Base-by-base conservation (phyloP, 768 basidiomycete genomes). In the Lyophyllum semitale region DNA sequence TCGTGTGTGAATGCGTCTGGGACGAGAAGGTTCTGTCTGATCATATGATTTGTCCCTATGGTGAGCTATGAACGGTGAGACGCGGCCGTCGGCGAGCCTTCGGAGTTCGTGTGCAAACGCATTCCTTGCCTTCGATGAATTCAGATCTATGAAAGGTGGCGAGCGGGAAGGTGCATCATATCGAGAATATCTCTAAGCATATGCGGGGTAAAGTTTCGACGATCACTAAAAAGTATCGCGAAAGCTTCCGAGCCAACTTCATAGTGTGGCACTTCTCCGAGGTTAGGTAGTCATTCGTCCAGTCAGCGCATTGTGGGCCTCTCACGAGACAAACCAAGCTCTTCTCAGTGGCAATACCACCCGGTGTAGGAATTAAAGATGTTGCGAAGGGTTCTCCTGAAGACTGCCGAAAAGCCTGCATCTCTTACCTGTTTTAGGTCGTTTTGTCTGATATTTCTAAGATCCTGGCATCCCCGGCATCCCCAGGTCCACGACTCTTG, bases 291-390 rank as follows among this genome's bases (percentile, higher is more conserved):
- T 18, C 44, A 38, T 54, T 46, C 49, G 35, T 60, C 46, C 18
- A 54, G 44, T 18, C 23, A 27, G 12, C 23, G 15, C 17, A 35
- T 30, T 22, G 27, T 35, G 26, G 23, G 43, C 53, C 43, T 60
- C 57, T 42, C 63, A 64, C 63, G 57, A 51, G 59, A 58, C 54
- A 59, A 55, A 57, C 48, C 30, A 33, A 47, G 50, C 33, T 30
- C 59, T 58, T 64, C 52, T 53, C 32, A 57, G 42, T 57, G 57
- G 41, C 43, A 46, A 53, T 52, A 29, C 40, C 51, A 48, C 49
- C 50, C 40, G 46, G 35, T 17, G 48, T 56, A 40, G 46, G 51
- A 46, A 26, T 33, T 43, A 33, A 29, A 44, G 48, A 46, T 18
- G 43, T 22, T 43, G 38, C 50, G 25, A 27, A 45, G 26, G 29